Evolutionary conservation across 2,329 filamentous ascomycete species (phyloP).

Genomic region (Aspergillus phoenicis): DNA sequence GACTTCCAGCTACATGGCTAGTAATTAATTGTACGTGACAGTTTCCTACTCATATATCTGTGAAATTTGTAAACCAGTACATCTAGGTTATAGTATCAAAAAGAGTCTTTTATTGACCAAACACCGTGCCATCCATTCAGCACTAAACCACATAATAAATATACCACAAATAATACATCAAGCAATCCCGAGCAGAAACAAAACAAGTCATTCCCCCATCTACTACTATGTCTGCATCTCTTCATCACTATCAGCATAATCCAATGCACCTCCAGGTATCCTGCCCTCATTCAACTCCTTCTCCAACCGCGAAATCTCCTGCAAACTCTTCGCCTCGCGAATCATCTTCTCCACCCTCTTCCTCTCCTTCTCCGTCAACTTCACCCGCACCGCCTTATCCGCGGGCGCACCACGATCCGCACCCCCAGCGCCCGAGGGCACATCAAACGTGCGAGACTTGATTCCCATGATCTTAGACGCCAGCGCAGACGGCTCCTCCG

Average conservation of each 20-base stretch:
- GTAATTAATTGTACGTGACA: too few relatives aligned
- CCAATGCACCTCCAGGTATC: slow-evolving; percentile 67
- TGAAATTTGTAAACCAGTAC: neutral
- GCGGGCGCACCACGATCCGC: slow-evolving; percentile 43
- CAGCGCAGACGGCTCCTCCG: slow-evolving; percentile 74
- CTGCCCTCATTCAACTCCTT: slow-evolving; percentile 89
- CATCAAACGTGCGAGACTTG: slow-evolving; percentile 76
- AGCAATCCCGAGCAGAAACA: neutral
- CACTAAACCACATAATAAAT: slow-evolving; percentile 8
- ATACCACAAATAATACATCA: neutral
- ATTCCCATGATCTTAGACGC: slow-evolving; percentile 82
- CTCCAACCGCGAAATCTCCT: slow-evolving; percentile 87
- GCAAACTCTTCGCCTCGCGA: slow-evolving; percentile 81
- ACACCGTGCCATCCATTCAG: neutral
- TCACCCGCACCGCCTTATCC: slow-evolving; percentile 72
- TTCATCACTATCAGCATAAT: slow-evolving; percentile 34
- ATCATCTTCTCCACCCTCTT: slow-evolving; percentile 84
- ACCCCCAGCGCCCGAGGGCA: slow-evolving; percentile 43
- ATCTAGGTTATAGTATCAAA: neutral
- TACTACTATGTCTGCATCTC: slow-evolving; percentile 39
- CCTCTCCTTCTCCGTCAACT: slow-evolving; percentile 86
- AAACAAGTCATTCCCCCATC: too few relatives aligned
- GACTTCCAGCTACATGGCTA: too few relatives aligned
- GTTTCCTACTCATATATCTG: too few relatives aligned
- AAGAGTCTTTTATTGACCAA: neutral